These are phyloP conservation scores for Neurospora crassa DNA, from an alignment of 2,329 filamentous ascomycete genomes.

Conservation along the genomic window DNA sequence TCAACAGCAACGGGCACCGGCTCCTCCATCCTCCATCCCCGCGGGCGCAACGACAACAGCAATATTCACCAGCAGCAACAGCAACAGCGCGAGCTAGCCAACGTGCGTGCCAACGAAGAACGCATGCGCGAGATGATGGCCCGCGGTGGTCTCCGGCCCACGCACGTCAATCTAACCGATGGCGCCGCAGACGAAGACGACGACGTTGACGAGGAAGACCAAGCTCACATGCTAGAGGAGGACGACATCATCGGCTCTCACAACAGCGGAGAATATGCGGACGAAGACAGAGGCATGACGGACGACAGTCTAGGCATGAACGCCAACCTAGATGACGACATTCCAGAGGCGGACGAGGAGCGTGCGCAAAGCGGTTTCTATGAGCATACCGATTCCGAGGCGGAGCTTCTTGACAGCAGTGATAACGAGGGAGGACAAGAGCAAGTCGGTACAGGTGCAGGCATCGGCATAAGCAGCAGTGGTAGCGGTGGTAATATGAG, in stretches of 20 bases:
- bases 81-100: slow-evolving; percentile 34
- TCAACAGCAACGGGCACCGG: slow-evolving; percentile 12
- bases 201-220: slow-evolving; percentile 44
- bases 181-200: slow-evolving; percentile 35
- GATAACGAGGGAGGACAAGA: slow-evolving; percentile 24
- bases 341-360: slow-evolving; percentile 49
- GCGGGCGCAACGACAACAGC: not conserved
- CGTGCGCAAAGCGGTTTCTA: slow-evolving; percentile 41
- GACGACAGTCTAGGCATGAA: slow-evolving; percentile 39
- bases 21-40: slow-evolving; percentile 1
- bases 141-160: slow-evolving; percentile 32
- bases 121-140: slow-evolving; percentile 51
- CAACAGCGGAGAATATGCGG: slow-evolving; percentile 20
- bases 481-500: slow-evolving; percentile 6
- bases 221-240: slow-evolving; percentile 52
- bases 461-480: not conserved
- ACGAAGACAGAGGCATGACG: slow-evolving; percentile 27
- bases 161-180: slow-evolving; percentile 23
- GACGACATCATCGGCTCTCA: slow-evolving; percentile 41
- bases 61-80: not conserved
- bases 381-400: slow-evolving; percentile 71
- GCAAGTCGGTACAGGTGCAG: slow-evolving; percentile 21
- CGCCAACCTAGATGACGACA: slow-evolving; percentile 61
- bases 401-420: slow-evolving; percentile 39
- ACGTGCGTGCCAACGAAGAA: slow-evolving; percentile 49